Evolutionary conservation across 257 asterid genomes (phyloP).

Genomic region (Sherardia arvensis): DNA sequence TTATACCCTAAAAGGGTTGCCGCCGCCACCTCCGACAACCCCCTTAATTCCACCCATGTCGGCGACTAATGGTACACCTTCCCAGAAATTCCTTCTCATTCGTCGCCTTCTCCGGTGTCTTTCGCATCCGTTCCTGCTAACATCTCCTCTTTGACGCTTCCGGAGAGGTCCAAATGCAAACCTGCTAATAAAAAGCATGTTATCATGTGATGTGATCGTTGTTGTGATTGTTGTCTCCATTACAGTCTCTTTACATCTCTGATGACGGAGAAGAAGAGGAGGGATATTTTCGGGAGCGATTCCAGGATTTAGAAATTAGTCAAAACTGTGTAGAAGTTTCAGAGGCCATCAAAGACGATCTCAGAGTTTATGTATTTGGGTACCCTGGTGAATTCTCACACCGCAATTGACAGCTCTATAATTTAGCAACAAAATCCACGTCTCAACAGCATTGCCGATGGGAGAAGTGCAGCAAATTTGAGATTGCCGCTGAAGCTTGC

Average conservation of each 20-base stretch:
- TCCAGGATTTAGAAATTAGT: slow-evolving; percentile 44
- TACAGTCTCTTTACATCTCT: slow-evolving; percentile 48
- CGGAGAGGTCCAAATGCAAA: slow-evolving; percentile 38
- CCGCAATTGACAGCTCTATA: slow-evolving; percentile 19
- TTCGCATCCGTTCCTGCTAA: slow-evolving; percentile 62
- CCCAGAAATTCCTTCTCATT: slow-evolving; percentile 34
- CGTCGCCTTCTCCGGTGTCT: slow-evolving; percentile 52
- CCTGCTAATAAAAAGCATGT: slow-evolving; percentile 45
- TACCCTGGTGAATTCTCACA: slow-evolving; percentile 70
- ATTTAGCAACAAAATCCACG: slow-evolving; percentile 12
- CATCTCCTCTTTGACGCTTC: slow-evolving; percentile 41
- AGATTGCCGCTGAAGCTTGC: slow-evolving; percentile 85
- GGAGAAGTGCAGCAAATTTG: slow-evolving; percentile 18
- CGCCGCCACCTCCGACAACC: no score
- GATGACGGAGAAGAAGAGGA: slow-evolving; percentile 28
- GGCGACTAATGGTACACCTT: slow-evolving; percentile 23
- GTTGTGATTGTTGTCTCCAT: slow-evolving; percentile 47
- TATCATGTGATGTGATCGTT: slow-evolving; percentile 38
- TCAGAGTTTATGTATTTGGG: slow-evolving; percentile 87
- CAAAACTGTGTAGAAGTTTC: slow-evolving; percentile 58
- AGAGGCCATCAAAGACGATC: slow-evolving; percentile 76
- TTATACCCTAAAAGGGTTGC: no score
- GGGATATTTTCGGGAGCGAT: slow-evolving; percentile 13
- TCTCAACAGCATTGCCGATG: slow-evolving; percentile 13
- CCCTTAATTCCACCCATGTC: no score